These are phyloP conservation scores for Lipomyces sp. DNA, from an alignment of 805 yeast genomes.

Conservation along the genomic window DNA sequence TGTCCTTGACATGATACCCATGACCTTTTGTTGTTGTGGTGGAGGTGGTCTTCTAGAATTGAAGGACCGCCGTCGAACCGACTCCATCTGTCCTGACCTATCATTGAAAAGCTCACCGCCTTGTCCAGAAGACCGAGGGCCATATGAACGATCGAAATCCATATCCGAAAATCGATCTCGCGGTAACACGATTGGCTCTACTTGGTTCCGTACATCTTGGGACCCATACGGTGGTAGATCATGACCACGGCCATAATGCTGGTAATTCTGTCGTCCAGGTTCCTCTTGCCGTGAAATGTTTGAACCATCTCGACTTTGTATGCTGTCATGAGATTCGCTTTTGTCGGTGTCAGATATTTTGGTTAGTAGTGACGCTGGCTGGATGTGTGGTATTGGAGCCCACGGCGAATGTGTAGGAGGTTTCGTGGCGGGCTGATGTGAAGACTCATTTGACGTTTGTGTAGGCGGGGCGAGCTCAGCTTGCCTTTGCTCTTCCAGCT, in stretches of 20 bases:
- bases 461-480: constrained; percentile 4
- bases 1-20: constrained; percentile 10
- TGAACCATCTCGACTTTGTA: constrained; percentile 15
- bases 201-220: constrained; percentile 27
- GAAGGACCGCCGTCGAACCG: constrained; percentile 30
- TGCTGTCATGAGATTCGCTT: constrained; percentile 9
- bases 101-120: constrained; percentile 32
- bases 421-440: constrained; percentile 6
- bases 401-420: constrained; percentile 30
- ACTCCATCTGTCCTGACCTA: constrained; percentile 34
- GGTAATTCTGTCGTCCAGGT: constrained; percentile 3
- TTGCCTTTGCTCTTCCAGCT: not conserved
- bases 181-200: constrained; percentile 29
- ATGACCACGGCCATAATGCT: constrained; percentile 4
- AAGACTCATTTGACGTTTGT: constrained; percentile 1
- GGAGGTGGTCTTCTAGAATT: constrained; percentile 15
- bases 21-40: constrained; percentile 2
- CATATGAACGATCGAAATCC: constrained; percentile 35
- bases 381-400: constrained; percentile 34
- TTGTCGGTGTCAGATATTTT: constrained; percentile 11
- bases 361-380: constrained; percentile 25
- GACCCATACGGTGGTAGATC: constrained; percentile 21
- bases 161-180: constrained; percentile 26
- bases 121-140: constrained; percentile 15
- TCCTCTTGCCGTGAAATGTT: not conserved